Evolutionary conservation across 108 stramenopile species (phyloP), one percentile per base, ranked within the genome.

Genomic region (Cyclostephanos tholiformis): DNA sequence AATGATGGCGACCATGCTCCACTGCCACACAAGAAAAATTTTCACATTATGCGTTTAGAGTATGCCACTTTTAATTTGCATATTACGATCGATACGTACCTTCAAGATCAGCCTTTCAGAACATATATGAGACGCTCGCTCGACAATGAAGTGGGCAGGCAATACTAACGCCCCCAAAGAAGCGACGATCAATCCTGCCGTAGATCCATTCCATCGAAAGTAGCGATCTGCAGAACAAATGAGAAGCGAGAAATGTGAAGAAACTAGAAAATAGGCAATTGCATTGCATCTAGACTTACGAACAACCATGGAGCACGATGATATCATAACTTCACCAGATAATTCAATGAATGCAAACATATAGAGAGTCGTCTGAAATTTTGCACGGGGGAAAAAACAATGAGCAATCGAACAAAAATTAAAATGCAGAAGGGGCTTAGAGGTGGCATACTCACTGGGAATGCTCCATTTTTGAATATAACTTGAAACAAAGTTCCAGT

Each of bases 41-140:
- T 44, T 23, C 71, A 50, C 44, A 17, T 46, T 46, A 3, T 46
- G 2, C 44, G 16, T 16, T 46, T 46, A 46, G 44, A 46, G 14
- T 16, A 46, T 46, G 44, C 44, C 44, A 46, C 16, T 46, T 46
- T 46, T 7, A 0, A 14, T 14, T 46, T 14, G 16, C 14, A 16
- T 55, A 27, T 8, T 55, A 55, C 26, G 17, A 58, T 30, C 30
- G 23, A 23, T 23, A 50, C 79, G 53, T 72, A 79, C 82, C 50
- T 74, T 76, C 68, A 89, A 72, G n/a, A 86, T 84, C n/a, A 65
- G 25, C 62, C 91, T 74, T 63, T 93, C 91, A n/a, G 90, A 88
- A 65, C 81, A 90, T 32, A 61, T 63, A 32, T 84, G 75, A 1
- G 89, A 82, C 3, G 87, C 71, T 25, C 67, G 79, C 69, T 88